Evolutionary conservation across 1,284 basidiomycete species (phyloP), one percentile per base, ranked within the genome.

Genomic region (Microbotryum saponariae): DNA sequence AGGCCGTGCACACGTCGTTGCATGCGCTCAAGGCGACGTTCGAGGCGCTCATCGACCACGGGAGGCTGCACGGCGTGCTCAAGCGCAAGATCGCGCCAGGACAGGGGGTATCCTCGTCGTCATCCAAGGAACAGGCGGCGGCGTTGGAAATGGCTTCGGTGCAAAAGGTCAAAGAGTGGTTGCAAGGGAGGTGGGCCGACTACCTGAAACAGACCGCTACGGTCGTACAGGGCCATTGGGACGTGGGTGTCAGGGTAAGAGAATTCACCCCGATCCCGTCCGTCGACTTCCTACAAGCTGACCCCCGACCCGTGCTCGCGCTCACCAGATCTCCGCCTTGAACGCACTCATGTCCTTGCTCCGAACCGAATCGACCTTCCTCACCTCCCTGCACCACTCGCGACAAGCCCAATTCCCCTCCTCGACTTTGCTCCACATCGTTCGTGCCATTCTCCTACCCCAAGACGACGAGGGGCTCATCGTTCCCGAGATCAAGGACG

Each of bases 21-120:
- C 94, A 91, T 77, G 84, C 89, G 0, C 75, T 89, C 23, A 92
- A 94, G 75, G 79, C 90, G 31, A 79, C 87, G 20, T 92, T 91
- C 73, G 83, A 89, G 6, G 71, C 81, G 29, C 76, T 89, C 33
- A 80, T 91, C 49, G 75, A 79, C 7, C 79, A 79, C 53, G 82
- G 83, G 4, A 82, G 84, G 64, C 77, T 92, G 12, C 76, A 74
- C 37, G 78, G 70, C 50, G 69, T 61, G 65, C 56, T 67, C 53
- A 70, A 63, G 60, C 63, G 25, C 21, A 59, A 60, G 33, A 71
- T 37, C 55, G 60, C 37, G 29, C 54, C n/a, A 33, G 58, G 67
- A 68, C 49, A 0, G 61, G 54, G n/a, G 61, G 51, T 3, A 31
- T 49, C 33, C 2, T 54, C 59, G 37, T 4, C 14, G 7, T 44